Evolutionary conservation across 192 early-diverging fungal species (phyloP).

Genomic region (Cetraspora pellucida): DNA sequence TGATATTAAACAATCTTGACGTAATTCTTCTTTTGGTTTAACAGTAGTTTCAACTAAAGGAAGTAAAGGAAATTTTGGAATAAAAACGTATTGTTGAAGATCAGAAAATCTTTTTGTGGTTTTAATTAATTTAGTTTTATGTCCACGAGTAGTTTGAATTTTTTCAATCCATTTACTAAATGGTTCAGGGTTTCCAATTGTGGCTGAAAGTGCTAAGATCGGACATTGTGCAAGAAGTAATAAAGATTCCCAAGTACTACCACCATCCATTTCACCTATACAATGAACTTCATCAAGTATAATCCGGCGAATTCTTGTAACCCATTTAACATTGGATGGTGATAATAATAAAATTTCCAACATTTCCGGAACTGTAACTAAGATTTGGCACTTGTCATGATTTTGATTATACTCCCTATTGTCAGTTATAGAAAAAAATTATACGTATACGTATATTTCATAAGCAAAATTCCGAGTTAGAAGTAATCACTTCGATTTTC

Average conservation of each 20-base stretch:
- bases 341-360: constrained; percentile 41
- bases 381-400: constrained; percentile 39
- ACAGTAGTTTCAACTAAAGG: not conserved
- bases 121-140: constrained; percentile 36
- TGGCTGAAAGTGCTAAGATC: constrained; percentile 49
- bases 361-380: constrained; percentile 49
- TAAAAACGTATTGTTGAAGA: constrained; percentile 43
- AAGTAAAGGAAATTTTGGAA: constrained; percentile 28
- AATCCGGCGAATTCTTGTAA: constrained; percentile 41
- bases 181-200: constrained; percentile 42
- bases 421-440: too few relatives aligned
- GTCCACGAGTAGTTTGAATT: constrained; percentile 21
- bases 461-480: too few relatives aligned
- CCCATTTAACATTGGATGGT: constrained; percentile 35
- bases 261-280: constrained; percentile 40
- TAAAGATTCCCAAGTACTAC: constrained; percentile 47
- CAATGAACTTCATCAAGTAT: constrained; percentile 53
- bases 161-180: constrained; percentile 41
- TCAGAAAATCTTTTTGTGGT: constrained; percentile 47
- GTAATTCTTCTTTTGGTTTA: not conserved
- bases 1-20: constrained; percentile 21
- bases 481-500: too few relatives aligned
- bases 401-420: constrained; percentile 41
- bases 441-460: too few relatives aligned
- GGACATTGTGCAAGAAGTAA: constrained; percentile 44